These are phyloP conservation scores for Fusarium abutilonis DNA, from an alignment of 2,329 filamentous ascomycete genomes.

Conservation along the genomic window DNA sequence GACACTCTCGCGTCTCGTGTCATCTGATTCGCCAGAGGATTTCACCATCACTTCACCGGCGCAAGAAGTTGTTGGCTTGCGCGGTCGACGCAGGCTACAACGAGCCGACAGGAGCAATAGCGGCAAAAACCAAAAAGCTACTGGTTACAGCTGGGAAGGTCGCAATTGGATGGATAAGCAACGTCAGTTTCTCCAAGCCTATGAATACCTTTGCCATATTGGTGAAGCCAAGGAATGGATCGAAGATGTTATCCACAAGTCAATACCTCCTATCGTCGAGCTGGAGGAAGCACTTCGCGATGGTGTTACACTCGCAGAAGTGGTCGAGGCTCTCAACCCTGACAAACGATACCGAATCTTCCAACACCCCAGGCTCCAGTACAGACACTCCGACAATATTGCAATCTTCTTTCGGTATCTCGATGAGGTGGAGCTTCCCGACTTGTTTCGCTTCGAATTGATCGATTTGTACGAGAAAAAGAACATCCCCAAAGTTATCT, in stretches of 20 bases:
- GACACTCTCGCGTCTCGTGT: constrained; percentile 83
- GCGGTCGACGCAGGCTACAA: constrained; percentile 85
- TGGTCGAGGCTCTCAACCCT: constrained; percentile 89
- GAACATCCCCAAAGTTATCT: constrained; percentile 98
- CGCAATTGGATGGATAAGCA: constrained; percentile 99
- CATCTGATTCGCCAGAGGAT: constrained; percentile 78
- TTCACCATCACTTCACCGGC: constrained; percentile 80
- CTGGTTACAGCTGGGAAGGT: constrained; percentile 76
- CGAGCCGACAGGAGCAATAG: constrained; percentile 67
- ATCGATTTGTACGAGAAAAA: constrained; percentile 99
- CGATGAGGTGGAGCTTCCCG: constrained; percentile 89
- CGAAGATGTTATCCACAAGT: constrained; percentile 84
- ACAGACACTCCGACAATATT: constrained; percentile 97
- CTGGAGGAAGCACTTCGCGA: constrained; percentile 92
- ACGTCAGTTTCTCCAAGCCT: constrained; percentile 93
- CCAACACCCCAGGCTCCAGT: constrained; percentile 84
- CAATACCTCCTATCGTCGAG: constrained; percentile 91
- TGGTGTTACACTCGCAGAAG: constrained; percentile 92
- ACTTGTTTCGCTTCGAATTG: constrained; percentile 95
- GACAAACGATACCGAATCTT: constrained; percentile 84
- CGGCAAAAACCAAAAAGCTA: constrained; percentile 58
- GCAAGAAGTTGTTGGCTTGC: constrained; percentile 87
- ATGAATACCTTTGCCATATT: constrained; percentile 98
- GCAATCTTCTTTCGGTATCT: constrained; percentile 95
- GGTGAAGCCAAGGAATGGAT: constrained; percentile 99